Conservation (phyloP, 2,329 filamentous ascomycete species). For the Phialemoniopsis sp. region DNA sequence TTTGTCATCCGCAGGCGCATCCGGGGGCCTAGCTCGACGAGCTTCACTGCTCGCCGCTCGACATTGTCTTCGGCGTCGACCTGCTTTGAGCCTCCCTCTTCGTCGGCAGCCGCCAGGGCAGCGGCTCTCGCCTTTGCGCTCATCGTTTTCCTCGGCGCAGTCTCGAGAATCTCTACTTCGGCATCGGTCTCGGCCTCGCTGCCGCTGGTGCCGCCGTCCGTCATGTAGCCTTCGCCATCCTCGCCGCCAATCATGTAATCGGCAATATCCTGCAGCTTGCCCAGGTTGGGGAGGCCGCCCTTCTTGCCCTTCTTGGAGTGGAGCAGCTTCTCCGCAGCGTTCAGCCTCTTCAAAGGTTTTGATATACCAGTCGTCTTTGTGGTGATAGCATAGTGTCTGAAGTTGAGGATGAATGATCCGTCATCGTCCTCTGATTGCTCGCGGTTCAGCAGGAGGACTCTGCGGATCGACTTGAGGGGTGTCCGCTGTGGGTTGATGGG, state of each 20-base stretch:
- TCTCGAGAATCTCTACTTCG: constrained; percentile 81
- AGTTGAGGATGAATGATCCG: constrained; percentile 75
- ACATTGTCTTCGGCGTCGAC: constrained; percentile 47
- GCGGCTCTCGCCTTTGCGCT: constrained; percentile 45
- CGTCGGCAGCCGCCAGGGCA: constrained; percentile 37
- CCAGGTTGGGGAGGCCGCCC: constrained; percentile 78
- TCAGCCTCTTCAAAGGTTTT: constrained; percentile 76
- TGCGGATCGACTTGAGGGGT: constrained; percentile 85
- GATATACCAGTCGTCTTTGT: constrained; percentile 82
- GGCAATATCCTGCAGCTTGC: constrained; percentile 86
- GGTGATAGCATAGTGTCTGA: constrained; percentile 93
- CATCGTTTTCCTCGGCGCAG: constrained; percentile 58
- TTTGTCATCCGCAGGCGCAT: constrained; percentile 89
- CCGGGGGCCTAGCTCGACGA: constrained; percentile 87
- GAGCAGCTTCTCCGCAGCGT: constrained; percentile 78
- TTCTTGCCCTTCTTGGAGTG: constrained; percentile 58
- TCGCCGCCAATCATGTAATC: constrained; percentile 90
- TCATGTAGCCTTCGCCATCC: constrained; percentile 76
- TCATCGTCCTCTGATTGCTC: constrained; percentile 53
- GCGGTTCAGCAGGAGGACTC: constrained; percentile 86
- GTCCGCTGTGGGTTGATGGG: constrained; percentile 91
- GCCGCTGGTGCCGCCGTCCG: constrained; percentile 71
- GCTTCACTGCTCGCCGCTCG: constrained; percentile 83
- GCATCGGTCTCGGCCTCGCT: constrained; percentile 93
- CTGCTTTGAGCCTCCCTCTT: constrained; percentile 13